Evolutionary conservation across 345 rosid genomes (phyloP).

Genomic region (Corymbia maculata): DNA sequence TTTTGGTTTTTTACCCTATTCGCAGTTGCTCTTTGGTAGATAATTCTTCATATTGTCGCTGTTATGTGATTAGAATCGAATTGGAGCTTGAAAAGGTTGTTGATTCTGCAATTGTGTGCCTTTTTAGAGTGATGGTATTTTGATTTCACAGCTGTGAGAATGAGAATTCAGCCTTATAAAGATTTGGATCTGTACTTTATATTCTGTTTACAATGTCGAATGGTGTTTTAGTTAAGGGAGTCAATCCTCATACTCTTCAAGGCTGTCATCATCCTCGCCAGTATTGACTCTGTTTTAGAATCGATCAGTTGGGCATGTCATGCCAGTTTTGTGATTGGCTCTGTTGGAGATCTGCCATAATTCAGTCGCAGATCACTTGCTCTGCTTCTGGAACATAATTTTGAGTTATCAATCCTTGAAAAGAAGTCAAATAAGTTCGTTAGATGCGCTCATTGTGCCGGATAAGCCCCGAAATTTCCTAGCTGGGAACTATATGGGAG

Average conservation of each 20-base stretch:
- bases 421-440: not conserved
- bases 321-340: not conserved
- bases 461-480: not conserved
- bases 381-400: not conserved
- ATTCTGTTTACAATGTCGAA: not conserved
- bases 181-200: not conserved
- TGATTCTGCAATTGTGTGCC: not conserved
- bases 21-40: not conserved
- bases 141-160: not conserved
- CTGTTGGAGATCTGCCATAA: not conserved
- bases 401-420: not conserved
- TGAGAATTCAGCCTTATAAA: not conserved
- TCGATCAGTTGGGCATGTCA: not conserved
- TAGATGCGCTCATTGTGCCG: not conserved
- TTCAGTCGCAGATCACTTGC: not conserved
- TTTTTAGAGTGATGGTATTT: not conserved
- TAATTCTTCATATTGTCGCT: not conserved
- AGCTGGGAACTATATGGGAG: not conserved
- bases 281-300: not conserved
- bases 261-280: not conserved
- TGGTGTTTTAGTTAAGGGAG: not conserved
- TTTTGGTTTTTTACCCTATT: not conserved
- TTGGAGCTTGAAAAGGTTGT: not conserved
- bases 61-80: not conserved
- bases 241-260: not conserved